Conservation (phyloP, 75 land plant genomes). For the Sequoia sempervirens region DNA sequence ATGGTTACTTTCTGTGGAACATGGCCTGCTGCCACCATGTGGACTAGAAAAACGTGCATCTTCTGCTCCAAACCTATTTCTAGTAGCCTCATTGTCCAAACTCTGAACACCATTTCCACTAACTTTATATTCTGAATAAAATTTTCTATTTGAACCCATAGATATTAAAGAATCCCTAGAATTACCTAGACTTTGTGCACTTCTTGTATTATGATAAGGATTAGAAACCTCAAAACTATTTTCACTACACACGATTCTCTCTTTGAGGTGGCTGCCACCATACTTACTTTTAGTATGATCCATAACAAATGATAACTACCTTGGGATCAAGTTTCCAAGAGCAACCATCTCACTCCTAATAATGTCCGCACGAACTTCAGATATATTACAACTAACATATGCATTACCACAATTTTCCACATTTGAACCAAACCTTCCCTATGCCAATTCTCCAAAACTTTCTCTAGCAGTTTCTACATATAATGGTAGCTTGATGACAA, state of each 20-base stretch:
- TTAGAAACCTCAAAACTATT: background rate
- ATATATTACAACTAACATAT: constrained; percentile 3
- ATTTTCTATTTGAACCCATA: background rate
- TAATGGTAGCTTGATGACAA: constrained; percentile 1
- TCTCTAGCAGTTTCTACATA: constrained; percentile 14
- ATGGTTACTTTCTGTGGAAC: background rate
- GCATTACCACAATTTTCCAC: constrained; percentile 11
- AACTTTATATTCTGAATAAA: constrained; percentile 1
- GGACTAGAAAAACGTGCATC: constrained; percentile 6
- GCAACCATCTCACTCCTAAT: background rate
- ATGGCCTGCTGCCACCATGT: background rate
- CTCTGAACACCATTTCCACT: background rate
- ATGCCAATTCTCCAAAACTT: constrained; percentile 2
- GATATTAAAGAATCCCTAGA: constrained; percentile 9
- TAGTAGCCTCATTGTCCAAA: constrained; percentile 1
- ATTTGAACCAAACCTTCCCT: constrained; percentile 3
- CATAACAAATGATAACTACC: background rate
- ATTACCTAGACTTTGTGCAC: background rate
- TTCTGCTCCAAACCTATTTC: constrained; percentile 4
- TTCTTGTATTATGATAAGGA: background rate
- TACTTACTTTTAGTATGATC: background rate
- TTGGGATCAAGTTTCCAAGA: background rate
- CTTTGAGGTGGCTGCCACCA: background rate
- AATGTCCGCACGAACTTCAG: constrained; percentile 1
- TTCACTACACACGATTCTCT: background rate